Percentiles rank a stretch among this genome's conserved stretches.
Conservation (phyloP, 345 rosid species). For the Eucalyptus urophylla region DNA sequence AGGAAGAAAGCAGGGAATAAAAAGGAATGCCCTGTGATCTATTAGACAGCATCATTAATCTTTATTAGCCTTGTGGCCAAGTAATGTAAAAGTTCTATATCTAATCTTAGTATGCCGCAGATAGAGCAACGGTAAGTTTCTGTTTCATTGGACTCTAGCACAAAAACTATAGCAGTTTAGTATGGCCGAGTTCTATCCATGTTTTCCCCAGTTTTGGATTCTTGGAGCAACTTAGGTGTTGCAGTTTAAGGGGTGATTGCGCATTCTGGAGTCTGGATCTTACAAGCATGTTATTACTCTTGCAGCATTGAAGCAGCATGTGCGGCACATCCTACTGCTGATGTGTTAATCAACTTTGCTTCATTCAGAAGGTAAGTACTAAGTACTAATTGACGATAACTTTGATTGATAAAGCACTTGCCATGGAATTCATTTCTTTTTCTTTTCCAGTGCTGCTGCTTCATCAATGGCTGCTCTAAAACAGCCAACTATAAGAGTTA, state of each 20-base stretch:
- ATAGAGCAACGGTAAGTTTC: not conserved
- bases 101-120: not conserved
- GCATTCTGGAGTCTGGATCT: not conserved
- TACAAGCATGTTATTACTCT: not conserved
- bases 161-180: not conserved
- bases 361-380: slow-evolving; percentile 70
- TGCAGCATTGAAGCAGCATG: slow-evolving; percentile 92
- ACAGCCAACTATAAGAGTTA: slow-evolving; percentile 90
- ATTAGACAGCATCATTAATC: not conserved
- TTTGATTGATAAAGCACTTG: not conserved
- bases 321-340: slow-evolving; percentile 91
- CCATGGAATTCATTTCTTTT: not conserved
- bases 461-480: slow-evolving; percentile 95
- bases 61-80: not conserved
- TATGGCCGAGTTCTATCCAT: not conserved
- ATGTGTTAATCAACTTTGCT: slow-evolving; percentile 92
- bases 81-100: not conserved
- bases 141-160: not conserved
- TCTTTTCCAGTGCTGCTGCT: slow-evolving; percentile 75
- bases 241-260: not conserved
- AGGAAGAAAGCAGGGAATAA: not conserved
- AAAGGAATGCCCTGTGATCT: not conserved
- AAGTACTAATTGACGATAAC: not conserved
- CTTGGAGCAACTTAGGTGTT: not conserved
- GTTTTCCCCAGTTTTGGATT: not conserved